Conservation (phyloP, 768 basidiomycete genomes). For the Mycena sanguinolenta region DNA sequence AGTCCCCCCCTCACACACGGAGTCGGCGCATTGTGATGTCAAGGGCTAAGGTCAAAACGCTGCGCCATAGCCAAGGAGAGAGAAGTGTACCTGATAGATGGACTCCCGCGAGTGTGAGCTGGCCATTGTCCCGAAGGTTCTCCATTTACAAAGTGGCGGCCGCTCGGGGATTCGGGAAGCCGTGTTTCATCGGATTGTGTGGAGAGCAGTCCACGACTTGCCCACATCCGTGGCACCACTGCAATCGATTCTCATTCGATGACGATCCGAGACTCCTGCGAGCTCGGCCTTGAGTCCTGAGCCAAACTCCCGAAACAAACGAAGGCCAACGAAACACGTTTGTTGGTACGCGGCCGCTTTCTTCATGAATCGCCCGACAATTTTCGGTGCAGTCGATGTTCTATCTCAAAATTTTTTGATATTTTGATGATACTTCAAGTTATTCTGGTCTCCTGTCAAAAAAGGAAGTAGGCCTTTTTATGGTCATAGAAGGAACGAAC, state of each 20-base stretch:
- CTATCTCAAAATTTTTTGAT: slow-evolving; percentile 20
- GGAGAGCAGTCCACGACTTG: not conserved
- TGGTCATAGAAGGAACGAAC: slow-evolving; percentile 14
- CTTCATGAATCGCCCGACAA: not conserved
- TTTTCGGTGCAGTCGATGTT: not conserved
- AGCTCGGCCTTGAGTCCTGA: not conserved
- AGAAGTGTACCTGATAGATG: not conserved
- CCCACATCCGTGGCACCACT: not conserved
- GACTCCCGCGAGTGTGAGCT: not conserved
- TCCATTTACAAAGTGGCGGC: slow-evolving; percentile 9
- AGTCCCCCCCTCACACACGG: not conserved
- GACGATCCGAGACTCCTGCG: not conserved
- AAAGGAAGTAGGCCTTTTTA: not conserved
- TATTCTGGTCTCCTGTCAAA: not conserved
- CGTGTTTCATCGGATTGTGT: slow-evolving; percentile 1
- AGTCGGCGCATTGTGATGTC: too few species aligned
- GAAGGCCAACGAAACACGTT: slow-evolving; percentile 10
- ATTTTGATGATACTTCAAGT: not conserved
- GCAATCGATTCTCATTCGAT: slow-evolving; percentile 4
- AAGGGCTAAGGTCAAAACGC: not conserved
- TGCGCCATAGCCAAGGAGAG: not conserved
- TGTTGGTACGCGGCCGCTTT: not conserved
- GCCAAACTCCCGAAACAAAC: slow-evolving; percentile 1
- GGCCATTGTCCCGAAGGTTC: slow-evolving; percentile 22
- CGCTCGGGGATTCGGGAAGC: slow-evolving; percentile 1